phyloP scores from a whole-genome alignment of 345 rosid species.

The Hirschfeldia incana region DNA sequence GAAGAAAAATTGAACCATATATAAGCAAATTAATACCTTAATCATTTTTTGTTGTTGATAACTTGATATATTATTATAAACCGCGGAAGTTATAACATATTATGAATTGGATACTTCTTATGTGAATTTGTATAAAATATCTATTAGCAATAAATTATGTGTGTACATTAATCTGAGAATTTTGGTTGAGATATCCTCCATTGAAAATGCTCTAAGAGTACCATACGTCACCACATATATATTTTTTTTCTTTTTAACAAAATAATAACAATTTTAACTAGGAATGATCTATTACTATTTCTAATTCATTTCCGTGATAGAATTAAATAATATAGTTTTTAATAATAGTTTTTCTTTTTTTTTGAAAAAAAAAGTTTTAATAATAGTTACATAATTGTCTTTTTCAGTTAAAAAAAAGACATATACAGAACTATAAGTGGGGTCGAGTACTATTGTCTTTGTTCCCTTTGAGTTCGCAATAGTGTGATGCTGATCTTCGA shows the following conservation, averaged over 20 bases:
- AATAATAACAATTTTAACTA: neutral
- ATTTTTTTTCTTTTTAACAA: no score
- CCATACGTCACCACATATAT: no score
- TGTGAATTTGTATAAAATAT: no score
- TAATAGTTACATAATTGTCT: neutral
- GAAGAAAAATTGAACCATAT: neutral
- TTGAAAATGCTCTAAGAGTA: no score
- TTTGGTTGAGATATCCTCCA: no score
- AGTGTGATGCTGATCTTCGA: slow-evolving; percentile 5
- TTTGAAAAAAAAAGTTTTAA: no score
- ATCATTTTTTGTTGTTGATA: no score
- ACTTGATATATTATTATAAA: no score
- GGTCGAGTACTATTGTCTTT: neutral
- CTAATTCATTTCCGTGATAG: neutral
- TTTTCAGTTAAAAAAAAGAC: no score
- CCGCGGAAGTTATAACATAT: neutral
- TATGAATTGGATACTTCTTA: neutral
- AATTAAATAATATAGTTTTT: neutral
- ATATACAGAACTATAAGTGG: neutral
- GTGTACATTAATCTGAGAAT: no score
- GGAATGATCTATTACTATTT: neutral
- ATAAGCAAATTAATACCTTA: neutral
- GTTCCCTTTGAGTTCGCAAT: slow-evolving; percentile 7
- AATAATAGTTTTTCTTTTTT: no score
- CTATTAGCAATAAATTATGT: no score